Percentiles rank a stretch among this genome's conserved stretches.
These are phyloP conservation scores for Astrothelium subdiscretum DNA, from an alignment of 495 filamentous ascomycete genomes.

Conservation along the genomic window DNA sequence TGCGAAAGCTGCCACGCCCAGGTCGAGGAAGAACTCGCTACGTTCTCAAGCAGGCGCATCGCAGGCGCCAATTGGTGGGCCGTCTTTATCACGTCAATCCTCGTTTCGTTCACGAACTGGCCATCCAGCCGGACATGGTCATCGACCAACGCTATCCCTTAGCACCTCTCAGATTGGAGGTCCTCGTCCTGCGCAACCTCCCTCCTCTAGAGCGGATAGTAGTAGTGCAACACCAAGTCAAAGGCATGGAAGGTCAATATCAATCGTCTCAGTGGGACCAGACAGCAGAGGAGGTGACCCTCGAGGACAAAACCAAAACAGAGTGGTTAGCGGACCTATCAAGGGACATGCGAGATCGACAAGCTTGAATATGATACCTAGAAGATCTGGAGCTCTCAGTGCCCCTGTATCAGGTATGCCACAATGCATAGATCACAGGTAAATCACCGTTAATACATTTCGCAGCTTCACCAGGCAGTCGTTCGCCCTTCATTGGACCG, in stretches of 20 bases:
- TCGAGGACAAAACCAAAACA: constrained; percentile 32
- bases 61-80: constrained; percentile 8
- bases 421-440: background rate
- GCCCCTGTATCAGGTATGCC: constrained; percentile 14
- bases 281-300: constrained; percentile 38
- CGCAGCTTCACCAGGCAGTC: constrained; percentile 9
- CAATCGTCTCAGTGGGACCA: constrained; percentile 84
- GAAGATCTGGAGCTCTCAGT: background rate
- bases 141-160: constrained; percentile 47
- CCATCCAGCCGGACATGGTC: constrained; percentile 33
- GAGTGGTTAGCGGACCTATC: constrained; percentile 25
- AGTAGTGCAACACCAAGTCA: constrained; percentile 20
- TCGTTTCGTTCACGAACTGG: constrained; percentile 16
- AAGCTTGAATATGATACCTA: constrained; percentile 63
- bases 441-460: constrained; percentile 10
- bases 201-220: constrained; percentile 10
- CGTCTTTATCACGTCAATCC: constrained; percentile 20
- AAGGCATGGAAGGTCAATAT: constrained; percentile 68
- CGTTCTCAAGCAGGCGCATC: background rate
- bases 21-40: background rate
- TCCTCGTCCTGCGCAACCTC: constrained; percentile 13
- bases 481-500: constrained; percentile 15
- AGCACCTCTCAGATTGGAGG: constrained; percentile 22
- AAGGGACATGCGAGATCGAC: constrained; percentile 69
- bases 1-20: background rate